Evolutionary conservation across 2,329 filamentous ascomycete genomes (phyloP).

Genomic region (Sporothrix brasiliensis): DNA sequence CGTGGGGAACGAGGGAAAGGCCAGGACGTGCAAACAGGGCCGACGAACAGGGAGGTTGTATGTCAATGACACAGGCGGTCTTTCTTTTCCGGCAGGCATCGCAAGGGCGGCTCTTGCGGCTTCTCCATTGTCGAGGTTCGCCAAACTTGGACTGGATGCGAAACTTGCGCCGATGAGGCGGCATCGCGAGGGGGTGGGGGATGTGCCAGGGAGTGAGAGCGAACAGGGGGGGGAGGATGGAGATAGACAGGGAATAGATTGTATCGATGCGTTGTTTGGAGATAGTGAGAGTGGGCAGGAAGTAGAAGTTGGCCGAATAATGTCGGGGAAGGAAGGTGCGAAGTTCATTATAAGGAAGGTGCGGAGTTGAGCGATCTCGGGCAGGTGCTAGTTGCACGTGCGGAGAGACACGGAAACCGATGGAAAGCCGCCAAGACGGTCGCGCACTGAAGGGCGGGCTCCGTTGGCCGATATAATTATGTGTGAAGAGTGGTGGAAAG

Average conservation of each 20-base stretch:
- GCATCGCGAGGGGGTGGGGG: constrained; percentile 40
- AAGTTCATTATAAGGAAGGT: too few species aligned
- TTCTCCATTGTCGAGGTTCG: constrained; percentile 33
- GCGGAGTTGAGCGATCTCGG: too few species aligned
- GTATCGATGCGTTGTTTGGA: too few species aligned
- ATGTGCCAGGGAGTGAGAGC: too few species aligned
- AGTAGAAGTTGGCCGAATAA: background rate
- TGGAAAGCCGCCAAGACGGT: too few species aligned
- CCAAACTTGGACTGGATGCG: constrained; percentile 34
- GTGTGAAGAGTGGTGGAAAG: background rate
- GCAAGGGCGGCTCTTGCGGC: constrained; percentile 35
- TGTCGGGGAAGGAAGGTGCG: background rate
- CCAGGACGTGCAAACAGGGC: background rate
- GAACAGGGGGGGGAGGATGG: background rate
- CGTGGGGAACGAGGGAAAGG: background rate
- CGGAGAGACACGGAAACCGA: too few species aligned
- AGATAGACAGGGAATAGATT: too few species aligned
- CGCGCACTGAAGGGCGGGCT: too few species aligned
- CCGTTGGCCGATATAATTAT: too few species aligned
- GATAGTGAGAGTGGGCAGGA: too few species aligned
- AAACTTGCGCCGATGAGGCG: constrained; percentile 34
- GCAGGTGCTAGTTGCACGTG: too few species aligned
- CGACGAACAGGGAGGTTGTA: constrained; percentile 33
- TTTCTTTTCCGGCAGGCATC: constrained; percentile 35
- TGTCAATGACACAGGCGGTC: constrained; percentile 35